Base-by-base conservation (phyloP, 2,329 filamentous ascomycete genomes). In the Botryosphaeria agaves region DNA sequence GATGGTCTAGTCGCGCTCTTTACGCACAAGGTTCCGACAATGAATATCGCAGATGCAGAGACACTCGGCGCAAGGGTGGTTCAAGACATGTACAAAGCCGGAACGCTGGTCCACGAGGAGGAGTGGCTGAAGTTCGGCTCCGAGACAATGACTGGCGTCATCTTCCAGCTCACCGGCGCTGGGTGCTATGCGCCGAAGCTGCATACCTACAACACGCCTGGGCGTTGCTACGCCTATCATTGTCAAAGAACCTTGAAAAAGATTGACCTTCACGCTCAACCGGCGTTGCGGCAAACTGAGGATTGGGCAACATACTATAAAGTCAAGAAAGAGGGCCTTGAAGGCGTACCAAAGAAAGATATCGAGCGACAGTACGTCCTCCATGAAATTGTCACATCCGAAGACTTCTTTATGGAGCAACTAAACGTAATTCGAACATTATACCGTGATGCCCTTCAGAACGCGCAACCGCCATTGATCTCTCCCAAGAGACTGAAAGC, bases 21-120 rank as follows among this genome's bases (percentile, higher is more conserved):
- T 51, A 92, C 82, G 2, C 71, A 81, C 55, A 95, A 94, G 53
- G 84, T 98, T 1, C 85, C 89, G 0, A 98, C 84, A 1, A 94
- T 98, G 83, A 95, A 98, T 43, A 87, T 89, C 25, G 85, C 87
- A 5, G 91, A 98, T 60, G 89, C 89, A 1, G 89, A 98, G 50
- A 77, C 76, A 1, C 62, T 98, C 30, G 82, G 81, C 37, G 69
- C 71, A 34, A 72, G 72, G 24, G 80, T 93, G 0, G 74, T 92
- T 2, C 63, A 72, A 32, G 70, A 76, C 28, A 89, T 98, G 81
- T 69, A 87, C 39, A 66, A 70, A 15, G 72, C 76, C 6, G 76
- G 75, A 23, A 81, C 83, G 7, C 59, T 98, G 18, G 62, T 91
- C 4, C 75, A 76, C 9, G 87, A 94, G 19, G 89, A 98, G 52